Evolutionary conservation across 768 basidiomycete species (phyloP), one percentile per base, ranked within the genome.

Genomic region (Tubosaeta sp.): DNA sequence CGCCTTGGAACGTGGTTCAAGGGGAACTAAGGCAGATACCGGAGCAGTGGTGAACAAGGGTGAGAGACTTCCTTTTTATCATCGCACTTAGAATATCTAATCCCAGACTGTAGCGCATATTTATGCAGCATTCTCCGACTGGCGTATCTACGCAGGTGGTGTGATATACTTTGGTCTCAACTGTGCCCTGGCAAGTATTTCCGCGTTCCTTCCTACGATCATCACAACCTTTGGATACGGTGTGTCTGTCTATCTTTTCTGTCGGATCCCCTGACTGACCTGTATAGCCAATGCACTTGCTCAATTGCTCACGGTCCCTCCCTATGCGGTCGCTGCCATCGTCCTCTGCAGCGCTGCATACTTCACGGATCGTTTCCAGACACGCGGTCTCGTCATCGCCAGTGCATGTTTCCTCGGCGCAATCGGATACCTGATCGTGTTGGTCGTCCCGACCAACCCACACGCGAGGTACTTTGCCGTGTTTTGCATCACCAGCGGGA

Each of bases 161-260:
- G 77, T 83, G 27, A 82, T 90, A 54, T 91, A 88, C 65, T 89
- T 91, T 62, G 87, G 86, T 29, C 70, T 88, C 46, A 90, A 90
- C 60, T 81, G 80, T 46, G 85, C 87, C 19, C 71, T 91, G 14
- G 83, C 86, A n/a, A 86, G 88, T 9, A 86, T 86, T 33, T 84
- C 85, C 22, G 88, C 88, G 0, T 93, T 93, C 71, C 70, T 93
- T 49, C 91, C 91, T 3, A 91, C 88, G 3, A 88, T 92, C 60
- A 81, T 92, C 41, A 75, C 73, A 39, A 87, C 84, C 0, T 82
- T 91, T 51, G 86, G 86, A 32, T 83, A 77, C 58, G 79, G 88
- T 88, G 51, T 43, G 86, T 72, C 26, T 37, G 37, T 37, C 32
- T 41, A 34, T 48, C 4, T 43, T n/a, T 3, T 14, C 14, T 4